Percentiles rank a stretch among this genome's conserved stretches.
Conservation (phyloP, 768 basidiomycete species). For the Termitomyces sp. region DNA sequence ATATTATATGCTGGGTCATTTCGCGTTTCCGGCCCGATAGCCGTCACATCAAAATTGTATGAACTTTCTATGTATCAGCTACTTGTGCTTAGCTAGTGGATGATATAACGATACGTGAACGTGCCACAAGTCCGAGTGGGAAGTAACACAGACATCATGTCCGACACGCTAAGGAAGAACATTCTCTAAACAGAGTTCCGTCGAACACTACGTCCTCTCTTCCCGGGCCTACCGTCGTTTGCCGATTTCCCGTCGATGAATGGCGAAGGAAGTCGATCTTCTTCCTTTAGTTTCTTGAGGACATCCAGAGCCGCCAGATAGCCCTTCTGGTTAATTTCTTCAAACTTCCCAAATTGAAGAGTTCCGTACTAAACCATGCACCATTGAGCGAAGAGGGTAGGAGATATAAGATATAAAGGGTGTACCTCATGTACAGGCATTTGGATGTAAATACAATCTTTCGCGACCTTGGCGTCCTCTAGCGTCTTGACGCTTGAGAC, state of each 20-base stretch:
- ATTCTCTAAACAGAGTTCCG: conserved; percentile 63
- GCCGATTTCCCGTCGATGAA: conserved; percentile 56
- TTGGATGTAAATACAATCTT: conserved; percentile 85
- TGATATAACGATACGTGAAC: not conserved
- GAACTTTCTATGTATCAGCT: too few species aligned
- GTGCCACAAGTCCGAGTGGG: not conserved
- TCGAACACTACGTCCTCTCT: conserved; percentile 72
- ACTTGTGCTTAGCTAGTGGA: too few species aligned
- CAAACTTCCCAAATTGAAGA: conserved; percentile 83
- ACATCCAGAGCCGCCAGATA: conserved; percentile 68
- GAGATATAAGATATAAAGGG: not conserved
- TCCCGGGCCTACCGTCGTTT: conserved; percentile 34
- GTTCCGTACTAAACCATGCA: conserved; percentile 69
- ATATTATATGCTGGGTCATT: not conserved
- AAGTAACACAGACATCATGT: not conserved
- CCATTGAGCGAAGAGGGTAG: not conserved
- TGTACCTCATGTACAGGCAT: conserved; percentile 92
- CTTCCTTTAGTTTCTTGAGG: conserved; percentile 73
- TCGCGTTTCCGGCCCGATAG: conserved; percentile 2
- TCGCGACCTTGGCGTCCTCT: conserved; percentile 89
- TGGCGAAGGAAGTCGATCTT: conserved; percentile 77
- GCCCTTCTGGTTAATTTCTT: conserved; percentile 83
- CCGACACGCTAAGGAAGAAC: not conserved
- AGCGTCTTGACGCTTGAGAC: conserved; percentile 94
- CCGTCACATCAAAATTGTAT: not conserved